Percentiles rank a stretch among this genome's conserved stretches.
phyloP scores from a whole-genome alignment of 2,329 filamentous ascomycete species.

The Ophiostoma ips region DNA sequence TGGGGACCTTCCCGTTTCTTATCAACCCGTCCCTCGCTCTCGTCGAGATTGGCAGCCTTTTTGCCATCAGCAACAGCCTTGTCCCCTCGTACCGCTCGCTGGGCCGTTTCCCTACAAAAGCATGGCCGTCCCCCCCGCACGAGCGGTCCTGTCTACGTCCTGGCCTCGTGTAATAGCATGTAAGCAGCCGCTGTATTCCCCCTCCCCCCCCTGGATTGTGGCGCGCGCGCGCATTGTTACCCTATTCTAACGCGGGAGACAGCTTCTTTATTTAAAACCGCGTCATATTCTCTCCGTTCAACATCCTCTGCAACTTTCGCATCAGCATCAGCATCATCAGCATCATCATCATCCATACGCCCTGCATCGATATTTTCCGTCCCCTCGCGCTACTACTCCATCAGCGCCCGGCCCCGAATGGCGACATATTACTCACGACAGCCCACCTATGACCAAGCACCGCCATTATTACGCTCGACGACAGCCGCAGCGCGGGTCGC shows the following conservation, averaged over 20 bases:
- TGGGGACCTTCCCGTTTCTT: too few species aligned
- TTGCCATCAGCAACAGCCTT: background rate
- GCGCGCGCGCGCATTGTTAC: too few species aligned
- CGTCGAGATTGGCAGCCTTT: too few species aligned
- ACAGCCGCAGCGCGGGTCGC: background rate
- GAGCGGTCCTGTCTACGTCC: conserved; percentile 7
- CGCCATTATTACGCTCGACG: background rate
- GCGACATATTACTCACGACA: background rate
- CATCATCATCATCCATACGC: background rate
- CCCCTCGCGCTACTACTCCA: background rate
- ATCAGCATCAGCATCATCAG: background rate
- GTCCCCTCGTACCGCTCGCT: background rate
- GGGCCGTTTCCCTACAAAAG: background rate
- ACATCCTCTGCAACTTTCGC: too few species aligned
- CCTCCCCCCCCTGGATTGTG: too few species aligned
- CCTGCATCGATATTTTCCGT: background rate
- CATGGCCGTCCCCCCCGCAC: conserved; percentile 8
- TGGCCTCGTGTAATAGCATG: conserved; percentile 5
- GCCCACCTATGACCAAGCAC: background rate
- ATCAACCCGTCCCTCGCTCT: too few species aligned
- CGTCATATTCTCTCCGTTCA: too few species aligned
- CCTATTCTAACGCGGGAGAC: background rate
- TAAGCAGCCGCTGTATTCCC: too few species aligned
- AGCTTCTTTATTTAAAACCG: background rate
- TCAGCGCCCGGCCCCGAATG: background rate